Evolutionary conservation across 2,329 filamentous ascomycete genomes (phyloP).

Genomic region (Venturia nashicola): DNA sequence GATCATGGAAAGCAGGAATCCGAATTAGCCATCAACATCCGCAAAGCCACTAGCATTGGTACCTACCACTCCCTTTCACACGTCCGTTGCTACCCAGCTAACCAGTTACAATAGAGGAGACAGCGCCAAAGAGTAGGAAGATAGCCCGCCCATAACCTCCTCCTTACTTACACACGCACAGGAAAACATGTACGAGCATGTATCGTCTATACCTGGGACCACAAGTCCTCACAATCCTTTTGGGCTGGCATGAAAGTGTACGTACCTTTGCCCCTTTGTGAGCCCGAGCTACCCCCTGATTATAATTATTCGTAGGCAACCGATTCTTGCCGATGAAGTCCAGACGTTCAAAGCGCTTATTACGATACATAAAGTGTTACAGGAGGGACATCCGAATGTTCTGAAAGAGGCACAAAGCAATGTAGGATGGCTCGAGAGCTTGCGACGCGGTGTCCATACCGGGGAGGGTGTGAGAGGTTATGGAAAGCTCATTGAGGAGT

Average conservation of each 20-base stretch:
- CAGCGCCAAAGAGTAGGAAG: slow-evolving; percentile 50
- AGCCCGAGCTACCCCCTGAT: background rate
- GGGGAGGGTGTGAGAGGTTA: slow-evolving; percentile 83
- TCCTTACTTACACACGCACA: slow-evolving; percentile 24
- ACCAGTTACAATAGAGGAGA: slow-evolving; percentile 38
- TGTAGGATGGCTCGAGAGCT: slow-evolving; percentile 80
- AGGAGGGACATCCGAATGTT: slow-evolving; percentile 85
- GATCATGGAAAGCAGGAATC: slow-evolving; percentile 41
- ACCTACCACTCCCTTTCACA: slow-evolving; percentile 15
- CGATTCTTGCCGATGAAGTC: slow-evolving; percentile 94
- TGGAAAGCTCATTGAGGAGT: slow-evolving; percentile 85
- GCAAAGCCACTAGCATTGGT: slow-evolving; percentile 54
- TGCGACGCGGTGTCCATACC: slow-evolving; percentile 66
- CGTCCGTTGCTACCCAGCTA: slow-evolving; percentile 14
- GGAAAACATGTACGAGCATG: slow-evolving; percentile 94
- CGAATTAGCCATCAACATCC: slow-evolving; percentile 54
- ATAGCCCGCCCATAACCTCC: background rate
- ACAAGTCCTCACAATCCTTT: slow-evolving; percentile 88
- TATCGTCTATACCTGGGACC: slow-evolving; percentile 99
- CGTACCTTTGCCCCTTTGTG: slow-evolving; percentile 18
- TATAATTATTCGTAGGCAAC: slow-evolving; percentile 50
- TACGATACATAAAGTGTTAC: slow-evolving; percentile 92
- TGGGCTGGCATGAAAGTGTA: slow-evolving; percentile 99
- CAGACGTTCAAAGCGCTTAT: slow-evolving; percentile 99
- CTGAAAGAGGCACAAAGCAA: slow-evolving; percentile 83